Conservation (phyloP, 1,139 yeast species). For the Pichia norvegensis region DNA sequence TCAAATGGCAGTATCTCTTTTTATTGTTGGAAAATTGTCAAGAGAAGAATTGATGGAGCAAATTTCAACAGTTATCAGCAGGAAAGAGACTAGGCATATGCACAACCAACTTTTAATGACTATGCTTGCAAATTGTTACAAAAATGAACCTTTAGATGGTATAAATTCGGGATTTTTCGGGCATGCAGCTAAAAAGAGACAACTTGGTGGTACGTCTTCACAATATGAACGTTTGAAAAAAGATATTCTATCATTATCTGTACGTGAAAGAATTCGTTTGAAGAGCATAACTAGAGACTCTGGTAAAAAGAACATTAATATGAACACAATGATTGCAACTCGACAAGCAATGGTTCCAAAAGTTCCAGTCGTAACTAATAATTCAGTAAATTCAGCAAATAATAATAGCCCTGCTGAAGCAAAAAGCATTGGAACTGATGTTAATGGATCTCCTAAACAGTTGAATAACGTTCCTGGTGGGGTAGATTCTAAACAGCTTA, state of each 20-base stretch:
- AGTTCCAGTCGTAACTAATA: constrained; percentile 65
- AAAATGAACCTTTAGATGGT: constrained; percentile 51
- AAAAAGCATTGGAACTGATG: background rate
- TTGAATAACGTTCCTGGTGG: background rate
- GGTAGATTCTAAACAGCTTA: constrained; percentile 20
- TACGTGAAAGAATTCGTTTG: constrained; percentile 76
- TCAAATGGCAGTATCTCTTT: constrained; percentile 69
- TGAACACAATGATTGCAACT: constrained; percentile 71
- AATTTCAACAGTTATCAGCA: constrained; percentile 48
- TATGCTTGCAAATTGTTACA: constrained; percentile 74
- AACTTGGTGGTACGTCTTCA: constrained; percentile 35
- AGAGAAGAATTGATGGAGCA: constrained; percentile 60
- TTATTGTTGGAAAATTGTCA: constrained; percentile 72
- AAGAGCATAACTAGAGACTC: constrained; percentile 77
- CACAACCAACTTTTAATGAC: constrained; percentile 80
- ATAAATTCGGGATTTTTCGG: constrained; percentile 49
- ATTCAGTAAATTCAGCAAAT: background rate
- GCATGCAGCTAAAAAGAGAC: constrained; percentile 32
- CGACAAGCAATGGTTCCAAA: constrained; percentile 82
- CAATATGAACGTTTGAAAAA: constrained; percentile 79
- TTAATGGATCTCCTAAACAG: background rate
- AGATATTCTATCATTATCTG: constrained; percentile 81
- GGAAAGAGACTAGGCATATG: constrained; percentile 39
- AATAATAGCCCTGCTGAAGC: background rate
- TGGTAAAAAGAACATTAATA: constrained; percentile 68